Conservation (phyloP, 2,329 filamentous ascomycete genomes). For the Claviceps paspali region DNA sequence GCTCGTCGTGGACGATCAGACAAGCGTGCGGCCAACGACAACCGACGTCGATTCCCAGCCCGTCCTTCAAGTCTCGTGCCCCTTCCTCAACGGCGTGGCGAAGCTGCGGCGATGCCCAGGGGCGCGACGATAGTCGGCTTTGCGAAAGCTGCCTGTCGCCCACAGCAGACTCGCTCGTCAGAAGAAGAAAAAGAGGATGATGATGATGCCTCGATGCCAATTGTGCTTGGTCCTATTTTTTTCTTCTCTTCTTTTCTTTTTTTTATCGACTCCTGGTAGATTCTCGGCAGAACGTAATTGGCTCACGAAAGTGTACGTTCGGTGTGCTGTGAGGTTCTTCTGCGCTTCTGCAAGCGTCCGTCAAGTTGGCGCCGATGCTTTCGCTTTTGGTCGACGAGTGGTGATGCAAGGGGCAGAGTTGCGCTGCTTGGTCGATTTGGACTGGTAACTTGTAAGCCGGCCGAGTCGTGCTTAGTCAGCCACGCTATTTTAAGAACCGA, state of each 20-base stretch:
- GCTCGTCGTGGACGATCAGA: no score
- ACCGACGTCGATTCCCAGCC: not conserved
- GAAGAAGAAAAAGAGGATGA: no score
- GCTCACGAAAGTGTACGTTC: not conserved
- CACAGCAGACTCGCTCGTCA: no score
- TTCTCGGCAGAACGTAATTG: not conserved
- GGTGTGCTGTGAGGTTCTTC: not conserved
- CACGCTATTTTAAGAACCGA: no score
- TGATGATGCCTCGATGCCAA: no score
- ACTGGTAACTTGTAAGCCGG: not conserved
- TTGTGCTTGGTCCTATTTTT: no score
- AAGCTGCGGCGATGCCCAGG: not conserved
- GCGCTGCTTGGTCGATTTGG: constrained; percentile 15
- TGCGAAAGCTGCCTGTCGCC: no score
- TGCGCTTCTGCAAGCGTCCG: not conserved
- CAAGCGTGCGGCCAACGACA: constrained; percentile 2
- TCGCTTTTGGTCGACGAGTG: constrained; percentile 12
- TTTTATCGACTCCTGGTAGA: not conserved
- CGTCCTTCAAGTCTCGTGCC: not conserved
- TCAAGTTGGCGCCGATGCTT: constrained; percentile 1
- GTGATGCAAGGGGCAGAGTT: constrained; percentile 24
- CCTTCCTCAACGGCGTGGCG: not conserved
- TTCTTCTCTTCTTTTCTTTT: no score
- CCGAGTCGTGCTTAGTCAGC: constrained; percentile 6
- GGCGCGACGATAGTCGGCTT: no score